A percentile compares a stretch with the other conserved stretches of the same genome.
These are phyloP conservation scores for Leccinum subatratum DNA, from an alignment of 1,284 basidiomycete genomes.

Conservation along the genomic window DNA sequence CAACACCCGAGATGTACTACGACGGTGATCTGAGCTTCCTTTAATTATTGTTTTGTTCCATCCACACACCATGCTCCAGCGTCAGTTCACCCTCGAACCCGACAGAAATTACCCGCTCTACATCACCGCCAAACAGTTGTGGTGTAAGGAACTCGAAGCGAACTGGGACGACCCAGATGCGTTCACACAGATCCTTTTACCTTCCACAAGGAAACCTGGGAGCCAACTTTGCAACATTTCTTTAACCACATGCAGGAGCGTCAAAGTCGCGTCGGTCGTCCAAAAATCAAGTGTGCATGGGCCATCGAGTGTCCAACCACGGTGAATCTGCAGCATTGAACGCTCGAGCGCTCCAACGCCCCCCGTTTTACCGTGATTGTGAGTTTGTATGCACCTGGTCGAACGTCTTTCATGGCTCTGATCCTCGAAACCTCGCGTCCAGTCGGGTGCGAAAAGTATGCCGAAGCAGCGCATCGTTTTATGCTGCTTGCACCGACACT, in stretches of 20 bases:
- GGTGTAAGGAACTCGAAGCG: conserved; percentile 37
- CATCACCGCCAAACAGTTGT: conserved; percentile 55
- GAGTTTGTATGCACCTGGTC: conserved; percentile 19
- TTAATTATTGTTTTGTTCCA: not conserved
- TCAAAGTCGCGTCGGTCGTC: conserved; percentile 17
- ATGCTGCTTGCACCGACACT: conserved; percentile 38
- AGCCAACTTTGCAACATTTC: conserved; percentile 42
- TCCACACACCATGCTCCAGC: conserved; percentile 21
- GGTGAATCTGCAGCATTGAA: conserved; percentile 45
- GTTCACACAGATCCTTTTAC: conserved; percentile 51
- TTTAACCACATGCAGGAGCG: conserved; percentile 20
- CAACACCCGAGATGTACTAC: not conserved
- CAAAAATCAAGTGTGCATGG: conserved; percentile 48
- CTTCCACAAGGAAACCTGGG: conserved; percentile 67
- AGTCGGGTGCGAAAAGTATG: conserved; percentile 61
- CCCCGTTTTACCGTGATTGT: conserved; percentile 45
- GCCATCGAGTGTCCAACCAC: conserved; percentile 53
- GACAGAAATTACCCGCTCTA: conserved; percentile 42
- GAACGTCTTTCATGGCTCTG: conserved; percentile 1
- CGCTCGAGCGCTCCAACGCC: conserved; percentile 35
- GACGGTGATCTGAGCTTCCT: too few species aligned
- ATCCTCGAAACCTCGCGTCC: not conserved
- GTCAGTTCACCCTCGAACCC: conserved; percentile 24
- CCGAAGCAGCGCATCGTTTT: conserved; percentile 50
- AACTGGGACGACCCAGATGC: conserved; percentile 36